A percentile compares a stretch with the other conserved stretches of the same genome.
These are phyloP conservation scores for Tephrocybe sp. DNA, from an alignment of 768 basidiomycete genomes.

Conservation along the genomic window DNA sequence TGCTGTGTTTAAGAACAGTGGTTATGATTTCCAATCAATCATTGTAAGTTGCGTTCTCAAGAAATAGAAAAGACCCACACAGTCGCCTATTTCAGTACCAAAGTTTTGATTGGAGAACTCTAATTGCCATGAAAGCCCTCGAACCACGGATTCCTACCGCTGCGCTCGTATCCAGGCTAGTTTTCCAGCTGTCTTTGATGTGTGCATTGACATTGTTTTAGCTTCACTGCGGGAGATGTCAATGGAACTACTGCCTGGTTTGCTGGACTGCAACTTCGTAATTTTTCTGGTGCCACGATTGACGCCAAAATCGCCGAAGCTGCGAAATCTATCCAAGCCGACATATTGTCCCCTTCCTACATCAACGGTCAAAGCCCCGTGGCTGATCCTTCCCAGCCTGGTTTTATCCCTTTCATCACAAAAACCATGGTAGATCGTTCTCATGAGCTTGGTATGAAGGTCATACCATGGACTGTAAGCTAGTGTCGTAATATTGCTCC, in stretches of 20 bases:
- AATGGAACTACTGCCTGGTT: slow-evolving; percentile 61
- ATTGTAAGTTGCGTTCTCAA: slow-evolving; percentile 41
- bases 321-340: slow-evolving; percentile 59
- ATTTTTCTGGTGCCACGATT: slow-evolving; percentile 60
- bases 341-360: slow-evolving; percentile 63
- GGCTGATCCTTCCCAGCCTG: slow-evolving; percentile 39
- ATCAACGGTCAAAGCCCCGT: slow-evolving; percentile 34
- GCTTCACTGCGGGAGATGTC: slow-evolving; percentile 36
- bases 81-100: slow-evolving; percentile 51
- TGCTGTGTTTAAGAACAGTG: slow-evolving; percentile 52
- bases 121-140: slow-evolving; percentile 68
- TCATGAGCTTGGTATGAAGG: slow-evolving; percentile 56
- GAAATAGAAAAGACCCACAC: neutral
- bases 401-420: slow-evolving; percentile 58
- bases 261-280: slow-evolving; percentile 58
- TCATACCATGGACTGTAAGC: slow-evolving; percentile 76
- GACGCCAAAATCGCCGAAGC: slow-evolving; percentile 65
- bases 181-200: neutral
- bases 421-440: slow-evolving; percentile 65
- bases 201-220: slow-evolving; percentile 21
- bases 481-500: neutral
- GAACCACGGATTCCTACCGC: slow-evolving; percentile 56
- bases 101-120: slow-evolving; percentile 80
- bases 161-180: slow-evolving; percentile 66
- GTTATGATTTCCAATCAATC: slow-evolving; percentile 56